Percentiles rank a stretch among this genome's conserved stretches.
Evolutionary conservation across 2,329 filamentous ascomycete genomes (phyloP).

Genomic region (Fusarium longipes): DNA sequence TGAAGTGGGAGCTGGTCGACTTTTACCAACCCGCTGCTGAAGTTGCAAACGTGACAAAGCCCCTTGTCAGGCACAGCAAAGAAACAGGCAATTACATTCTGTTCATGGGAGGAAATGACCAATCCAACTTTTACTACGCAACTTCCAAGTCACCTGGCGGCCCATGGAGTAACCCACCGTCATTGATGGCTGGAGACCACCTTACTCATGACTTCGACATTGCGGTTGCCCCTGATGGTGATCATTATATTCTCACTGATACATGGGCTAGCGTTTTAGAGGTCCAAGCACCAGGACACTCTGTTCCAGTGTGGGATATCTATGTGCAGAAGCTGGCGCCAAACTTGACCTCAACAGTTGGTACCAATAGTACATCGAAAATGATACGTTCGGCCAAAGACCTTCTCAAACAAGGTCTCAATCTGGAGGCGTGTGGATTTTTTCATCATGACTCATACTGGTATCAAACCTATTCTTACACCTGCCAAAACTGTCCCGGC

Average conservation of each 20-base stretch:
- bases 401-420: background rate
- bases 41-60: background rate
- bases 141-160: background rate
- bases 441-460: background rate
- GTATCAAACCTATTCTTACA: background rate
- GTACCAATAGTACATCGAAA: background rate
- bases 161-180: background rate
- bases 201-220: background rate
- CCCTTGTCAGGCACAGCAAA: background rate
- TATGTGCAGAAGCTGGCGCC: background rate
- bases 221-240: background rate
- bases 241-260: background rate
- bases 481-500: background rate
- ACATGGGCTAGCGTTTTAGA: background rate
- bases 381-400: background rate
- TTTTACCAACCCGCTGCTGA: background rate
- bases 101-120: background rate
- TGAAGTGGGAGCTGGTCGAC: background rate
- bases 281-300: background rate
- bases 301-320: background rate
- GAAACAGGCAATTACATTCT: background rate
- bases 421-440: background rate
- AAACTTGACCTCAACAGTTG: background rate
- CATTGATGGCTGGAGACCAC: background rate
- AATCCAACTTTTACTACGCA: background rate